phyloP scores from a whole-genome alignment of 805 yeast species.

The Teunomyces pallodes region DNA sequence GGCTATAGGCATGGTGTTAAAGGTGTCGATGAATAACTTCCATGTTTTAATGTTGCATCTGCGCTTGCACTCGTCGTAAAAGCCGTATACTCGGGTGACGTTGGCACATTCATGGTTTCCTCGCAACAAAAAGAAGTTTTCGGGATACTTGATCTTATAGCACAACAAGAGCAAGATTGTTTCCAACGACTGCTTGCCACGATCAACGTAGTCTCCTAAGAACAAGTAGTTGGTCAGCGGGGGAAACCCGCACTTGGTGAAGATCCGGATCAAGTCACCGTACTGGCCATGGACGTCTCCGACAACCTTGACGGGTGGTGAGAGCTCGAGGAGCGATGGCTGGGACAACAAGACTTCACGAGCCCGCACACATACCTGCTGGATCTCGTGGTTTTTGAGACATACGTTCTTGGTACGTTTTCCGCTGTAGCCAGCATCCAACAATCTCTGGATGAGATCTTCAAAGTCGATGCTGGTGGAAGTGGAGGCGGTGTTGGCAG shows the following conservation, averaged over 20 bases:
- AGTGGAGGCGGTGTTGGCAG: background rate
- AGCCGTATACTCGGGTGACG: slow-evolving; percentile 94
- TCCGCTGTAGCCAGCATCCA: slow-evolving; percentile 96
- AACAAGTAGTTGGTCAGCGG: slow-evolving; percentile 90
- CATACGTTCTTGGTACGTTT: slow-evolving; percentile 89
- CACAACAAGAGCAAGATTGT: slow-evolving; percentile 84
- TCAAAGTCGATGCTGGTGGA: slow-evolving; percentile 55
- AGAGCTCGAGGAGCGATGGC: slow-evolving; percentile 83
- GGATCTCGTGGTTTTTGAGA: slow-evolving; percentile 85
- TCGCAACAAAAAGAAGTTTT: slow-evolving; percentile 85
- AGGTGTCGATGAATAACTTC: slow-evolving; percentile 91
- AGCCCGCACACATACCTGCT: slow-evolving; percentile 80
- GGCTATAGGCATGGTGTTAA: slow-evolving; percentile 92
- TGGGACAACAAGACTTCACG: slow-evolving; percentile 87
- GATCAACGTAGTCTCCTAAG: slow-evolving; percentile 94
- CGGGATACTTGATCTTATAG: slow-evolving; percentile 95
- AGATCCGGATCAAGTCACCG: slow-evolving; percentile 83
- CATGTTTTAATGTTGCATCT: slow-evolving; percentile 89
- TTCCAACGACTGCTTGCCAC: slow-evolving; percentile 95
- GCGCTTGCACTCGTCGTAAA: slow-evolving; percentile 96
- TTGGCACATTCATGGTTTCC: slow-evolving; percentile 98
- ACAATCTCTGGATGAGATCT: slow-evolving; percentile 81
- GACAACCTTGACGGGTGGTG: slow-evolving; percentile 83
- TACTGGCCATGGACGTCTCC: slow-evolving; percentile 98
- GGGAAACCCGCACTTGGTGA: slow-evolving; percentile 96